A percentile compares a stretch with the other conserved stretches of the same genome.
Conservation (phyloP, 2,329 filamentous ascomycete genomes). For the Pseudocercospora eumusae region DNA sequence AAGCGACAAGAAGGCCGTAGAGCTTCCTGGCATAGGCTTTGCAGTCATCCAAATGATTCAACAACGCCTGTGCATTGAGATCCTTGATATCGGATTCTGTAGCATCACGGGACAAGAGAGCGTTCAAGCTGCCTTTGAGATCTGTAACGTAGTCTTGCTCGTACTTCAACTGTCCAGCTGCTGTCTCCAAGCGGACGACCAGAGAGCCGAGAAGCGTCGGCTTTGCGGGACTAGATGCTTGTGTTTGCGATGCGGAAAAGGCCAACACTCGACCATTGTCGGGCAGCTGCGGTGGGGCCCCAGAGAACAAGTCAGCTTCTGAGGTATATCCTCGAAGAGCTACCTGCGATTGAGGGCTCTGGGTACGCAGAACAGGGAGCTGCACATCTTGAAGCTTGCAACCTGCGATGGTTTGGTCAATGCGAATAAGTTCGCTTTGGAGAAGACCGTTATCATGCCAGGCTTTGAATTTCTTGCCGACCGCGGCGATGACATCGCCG, state of each 20-base stretch:
- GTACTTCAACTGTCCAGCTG: not conserved
- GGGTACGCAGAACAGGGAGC: not conserved
- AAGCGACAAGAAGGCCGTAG: not conserved
- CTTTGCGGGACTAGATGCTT: not conserved
- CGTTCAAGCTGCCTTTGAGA: conserved; percentile 14
- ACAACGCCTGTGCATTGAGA: not conserved
- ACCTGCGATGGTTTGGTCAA: conserved; percentile 9
- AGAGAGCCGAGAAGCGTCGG: not conserved
- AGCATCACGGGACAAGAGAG: conserved; percentile 1
- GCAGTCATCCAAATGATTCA: conserved; percentile 4
- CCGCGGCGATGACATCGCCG: conserved; percentile 13
- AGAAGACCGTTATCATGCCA: conserved; percentile 28
- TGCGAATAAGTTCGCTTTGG: conserved; percentile 15
- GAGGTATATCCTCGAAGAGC: not conserved
- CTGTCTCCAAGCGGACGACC: not conserved
- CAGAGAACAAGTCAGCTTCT: conserved; percentile 15
- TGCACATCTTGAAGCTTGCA: not conserved
- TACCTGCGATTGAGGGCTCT: not conserved
- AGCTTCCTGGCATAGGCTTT: not conserved
- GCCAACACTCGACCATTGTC: conserved; percentile 22
- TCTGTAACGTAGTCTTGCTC: conserved; percentile 15
- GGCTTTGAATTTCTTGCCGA: conserved; percentile 18
- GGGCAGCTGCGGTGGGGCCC: conserved; percentile 1
- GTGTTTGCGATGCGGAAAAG: not conserved
- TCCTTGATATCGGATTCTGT: not conserved